phyloP scores from a whole-genome alignment of 441 rosid genomes.

The Gossypium schwendimanii region DNA sequence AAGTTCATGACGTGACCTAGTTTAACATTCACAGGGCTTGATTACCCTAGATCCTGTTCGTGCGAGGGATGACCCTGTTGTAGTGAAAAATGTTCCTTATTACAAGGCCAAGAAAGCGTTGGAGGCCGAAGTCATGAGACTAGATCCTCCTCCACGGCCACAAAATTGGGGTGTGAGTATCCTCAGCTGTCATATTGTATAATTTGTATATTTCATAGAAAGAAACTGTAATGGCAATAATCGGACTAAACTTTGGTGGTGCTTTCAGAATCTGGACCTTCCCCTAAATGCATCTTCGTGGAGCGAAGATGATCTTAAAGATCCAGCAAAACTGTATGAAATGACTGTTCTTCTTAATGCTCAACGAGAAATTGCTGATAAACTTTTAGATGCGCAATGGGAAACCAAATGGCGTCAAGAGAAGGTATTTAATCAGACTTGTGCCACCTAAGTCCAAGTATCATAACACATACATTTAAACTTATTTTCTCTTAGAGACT shows the following conservation, averaged over 20 bases:
- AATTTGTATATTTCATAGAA: not conserved
- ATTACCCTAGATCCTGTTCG: constrained; percentile 73
- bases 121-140: constrained; percentile 67
- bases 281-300: constrained; percentile 73
- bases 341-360: constrained; percentile 88
- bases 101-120: constrained; percentile 76
- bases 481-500: too few relatives aligned
- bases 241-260: constrained; percentile 19
- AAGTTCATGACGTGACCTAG: not conserved
- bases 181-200: not conserved
- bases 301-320: constrained; percentile 81
- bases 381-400: constrained; percentile 79
- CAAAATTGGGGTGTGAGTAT: constrained; percentile 80
- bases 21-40: constrained; percentile 48
- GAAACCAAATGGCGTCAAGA: constrained; percentile 83
- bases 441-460: too few relatives aligned
- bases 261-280: constrained; percentile 64
- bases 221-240: not conserved
- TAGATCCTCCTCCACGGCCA: constrained; percentile 77
- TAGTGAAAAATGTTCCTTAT: constrained; percentile 72
- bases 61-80: constrained; percentile 70
- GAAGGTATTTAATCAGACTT: constrained; percentile 35
- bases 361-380: constrained; percentile 81
- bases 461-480: too few relatives aligned
- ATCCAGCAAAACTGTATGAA: constrained; percentile 67